Conservation (phyloP, 2,329 filamentous ascomycete genomes). For the Bisporella sp. region DNA sequence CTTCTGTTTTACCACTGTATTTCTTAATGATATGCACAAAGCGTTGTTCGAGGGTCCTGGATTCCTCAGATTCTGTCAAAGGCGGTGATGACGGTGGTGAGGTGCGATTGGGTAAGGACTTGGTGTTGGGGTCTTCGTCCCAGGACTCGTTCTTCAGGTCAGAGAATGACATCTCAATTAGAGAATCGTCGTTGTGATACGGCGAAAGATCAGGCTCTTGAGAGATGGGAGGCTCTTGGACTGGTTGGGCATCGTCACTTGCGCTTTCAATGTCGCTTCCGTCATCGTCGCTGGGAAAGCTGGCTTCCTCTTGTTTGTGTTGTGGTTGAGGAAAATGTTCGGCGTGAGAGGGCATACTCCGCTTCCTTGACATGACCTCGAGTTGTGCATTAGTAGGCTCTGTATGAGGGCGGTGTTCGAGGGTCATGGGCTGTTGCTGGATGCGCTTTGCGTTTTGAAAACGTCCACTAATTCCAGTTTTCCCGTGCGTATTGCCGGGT, state of each 20-base stretch:
- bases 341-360: no score
- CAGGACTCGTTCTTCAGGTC: slow-evolving; percentile 15
- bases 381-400: no score
- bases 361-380: no score
- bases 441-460: neutral
- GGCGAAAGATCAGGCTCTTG: neutral
- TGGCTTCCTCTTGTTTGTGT: neutral
- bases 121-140: slow-evolving; percentile 8
- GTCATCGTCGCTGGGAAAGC: neutral
- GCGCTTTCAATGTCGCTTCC: neutral
- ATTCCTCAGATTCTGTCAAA: neutral
- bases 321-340: neutral
- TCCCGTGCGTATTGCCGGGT: neutral
- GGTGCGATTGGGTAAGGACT: neutral
- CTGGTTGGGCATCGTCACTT: neutral
- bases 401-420: neutral
- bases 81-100: neutral
- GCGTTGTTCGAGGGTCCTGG: neutral
- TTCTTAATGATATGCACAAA: no score
- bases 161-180: slow-evolving; percentile 15
- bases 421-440: neutral
- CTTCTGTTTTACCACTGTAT: neutral
- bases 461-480: slow-evolving; percentile 2
- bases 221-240: neutral
- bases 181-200: slow-evolving; percentile 13